Evolutionary conservation across 192 early-diverging fungal genomes (phyloP).

Genomic region (Backusella parvicylindrica): DNA sequence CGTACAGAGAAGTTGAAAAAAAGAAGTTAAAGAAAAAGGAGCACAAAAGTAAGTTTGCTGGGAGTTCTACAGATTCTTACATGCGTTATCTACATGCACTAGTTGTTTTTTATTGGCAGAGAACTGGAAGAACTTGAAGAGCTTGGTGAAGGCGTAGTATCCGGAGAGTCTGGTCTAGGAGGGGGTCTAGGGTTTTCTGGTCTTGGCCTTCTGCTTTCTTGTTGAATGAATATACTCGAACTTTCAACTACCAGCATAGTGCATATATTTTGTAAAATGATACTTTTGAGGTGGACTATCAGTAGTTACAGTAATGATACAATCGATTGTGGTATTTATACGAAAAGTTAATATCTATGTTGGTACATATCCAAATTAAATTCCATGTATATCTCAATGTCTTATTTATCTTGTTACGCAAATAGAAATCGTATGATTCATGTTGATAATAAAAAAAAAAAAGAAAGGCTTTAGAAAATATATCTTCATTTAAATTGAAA

Average conservation of each 20-base stretch:
- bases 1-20: neutral
- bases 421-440: neutral
- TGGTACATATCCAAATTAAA: slow-evolving; percentile 5
- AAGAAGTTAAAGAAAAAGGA: neutral
- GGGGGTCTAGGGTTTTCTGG: neutral
- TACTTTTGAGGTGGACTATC: neutral
- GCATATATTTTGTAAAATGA: neutral
- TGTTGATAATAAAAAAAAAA: neutral
- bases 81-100: neutral
- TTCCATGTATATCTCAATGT: neutral
- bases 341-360: neutral
- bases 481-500: neutral
- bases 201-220: neutral
- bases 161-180: neutral
- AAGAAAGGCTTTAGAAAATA: neutral
- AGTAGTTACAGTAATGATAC: neutral
- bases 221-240: neutral
- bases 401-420: neutral
- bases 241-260: neutral
- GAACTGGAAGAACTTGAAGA: neutral
- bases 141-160: neutral
- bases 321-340: neutral
- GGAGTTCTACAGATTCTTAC: neutral
- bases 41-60: neutral
- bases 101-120: neutral